Evolutionary conservation across 805 yeast genomes (phyloP).

Genomic region (Limtongia smithiae): DNA sequence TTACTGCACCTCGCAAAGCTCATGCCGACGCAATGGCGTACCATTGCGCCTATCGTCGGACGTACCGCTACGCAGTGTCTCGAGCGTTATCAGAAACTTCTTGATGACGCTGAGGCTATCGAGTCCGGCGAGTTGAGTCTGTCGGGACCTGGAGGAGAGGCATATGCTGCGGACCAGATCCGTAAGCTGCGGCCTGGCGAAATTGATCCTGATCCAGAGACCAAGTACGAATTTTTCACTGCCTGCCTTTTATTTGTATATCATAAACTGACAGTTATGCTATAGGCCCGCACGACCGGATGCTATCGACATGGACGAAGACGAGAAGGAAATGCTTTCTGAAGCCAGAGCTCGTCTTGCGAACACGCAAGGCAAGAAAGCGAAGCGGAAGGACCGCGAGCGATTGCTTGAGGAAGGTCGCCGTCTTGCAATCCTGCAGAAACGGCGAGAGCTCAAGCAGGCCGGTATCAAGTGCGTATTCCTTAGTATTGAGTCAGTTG

Average conservation of each 20-base stretch:
- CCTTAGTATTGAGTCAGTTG: too few species aligned
- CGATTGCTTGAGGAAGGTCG: slow-evolving; percentile 74
- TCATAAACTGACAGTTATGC: background rate
- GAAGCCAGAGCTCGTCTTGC: slow-evolving; percentile 91
- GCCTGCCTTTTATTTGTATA: background rate
- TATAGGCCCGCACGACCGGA: slow-evolving; percentile 70
- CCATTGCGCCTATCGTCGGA: slow-evolving; percentile 76
- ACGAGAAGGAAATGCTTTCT: slow-evolving; percentile 85
- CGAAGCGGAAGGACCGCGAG: slow-evolving; percentile 84
- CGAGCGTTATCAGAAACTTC: slow-evolving; percentile 72
- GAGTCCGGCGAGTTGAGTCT: slow-evolving; percentile 41
- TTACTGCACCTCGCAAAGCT: slow-evolving; percentile 61
- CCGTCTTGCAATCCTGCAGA: slow-evolving; percentile 70
- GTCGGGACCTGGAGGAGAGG: slow-evolving; percentile 53
- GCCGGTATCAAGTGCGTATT: slow-evolving; percentile 50
- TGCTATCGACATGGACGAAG: slow-evolving; percentile 74
- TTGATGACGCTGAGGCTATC: slow-evolving; percentile 49
- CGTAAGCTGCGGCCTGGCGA: slow-evolving; percentile 47
- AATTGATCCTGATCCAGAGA: slow-evolving; percentile 68
- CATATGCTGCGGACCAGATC: slow-evolving; percentile 41
- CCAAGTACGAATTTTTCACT: slow-evolving; percentile 38
- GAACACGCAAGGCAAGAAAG: slow-evolving; percentile 91
- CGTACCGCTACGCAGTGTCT: slow-evolving; percentile 84
- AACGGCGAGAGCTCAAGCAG: slow-evolving; percentile 72
- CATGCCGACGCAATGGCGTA: slow-evolving; percentile 92